Conservation (phyloP, 306 rosid species). For the Citrullus amarus region DNA sequence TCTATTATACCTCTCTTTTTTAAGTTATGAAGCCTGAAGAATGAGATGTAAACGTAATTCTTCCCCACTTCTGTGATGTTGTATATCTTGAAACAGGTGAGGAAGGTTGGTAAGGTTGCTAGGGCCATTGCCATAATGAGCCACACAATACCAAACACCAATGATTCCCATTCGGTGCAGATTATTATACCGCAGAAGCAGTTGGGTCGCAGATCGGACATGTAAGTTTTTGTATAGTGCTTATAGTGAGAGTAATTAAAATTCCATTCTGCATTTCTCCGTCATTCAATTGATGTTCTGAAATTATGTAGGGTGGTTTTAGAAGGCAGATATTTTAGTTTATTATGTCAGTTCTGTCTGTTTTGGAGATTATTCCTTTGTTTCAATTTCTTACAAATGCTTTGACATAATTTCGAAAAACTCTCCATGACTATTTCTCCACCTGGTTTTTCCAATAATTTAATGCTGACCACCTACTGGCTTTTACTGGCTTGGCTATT, state of each 20-base stretch:
- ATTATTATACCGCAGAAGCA: slow-evolving; percentile 95
- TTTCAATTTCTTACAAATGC: not conserved
- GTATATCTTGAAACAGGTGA: slow-evolving; percentile 46
- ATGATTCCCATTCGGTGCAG: slow-evolving; percentile 80
- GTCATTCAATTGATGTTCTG: not conserved
- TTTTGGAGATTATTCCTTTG: not conserved
- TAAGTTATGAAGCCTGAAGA: not conserved
- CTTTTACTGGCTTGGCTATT: not conserved
- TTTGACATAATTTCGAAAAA: not conserved
- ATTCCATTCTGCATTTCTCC: not conserved
- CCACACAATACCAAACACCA: slow-evolving; percentile 88
- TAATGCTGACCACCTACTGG: not conserved
- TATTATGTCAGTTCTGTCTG: not conserved
- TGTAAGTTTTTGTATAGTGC: slow-evolving; percentile 43
- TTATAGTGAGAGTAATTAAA: not conserved
- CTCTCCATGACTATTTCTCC: not conserved
- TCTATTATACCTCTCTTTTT: not conserved
- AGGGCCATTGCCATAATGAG: slow-evolving; percentile 96
- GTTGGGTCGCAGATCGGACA: slow-evolving; percentile 93
- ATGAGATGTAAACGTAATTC: not conserved
- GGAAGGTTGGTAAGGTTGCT: slow-evolving; percentile 94
- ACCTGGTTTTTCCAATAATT: not conserved
- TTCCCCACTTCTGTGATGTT: not conserved
- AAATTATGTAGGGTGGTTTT: not conserved
- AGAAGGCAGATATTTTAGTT: not conserved